Evolutionary conservation across 1,284 basidiomycete genomes (phyloP).

Genomic region (Kwoniella shivajii): DNA sequence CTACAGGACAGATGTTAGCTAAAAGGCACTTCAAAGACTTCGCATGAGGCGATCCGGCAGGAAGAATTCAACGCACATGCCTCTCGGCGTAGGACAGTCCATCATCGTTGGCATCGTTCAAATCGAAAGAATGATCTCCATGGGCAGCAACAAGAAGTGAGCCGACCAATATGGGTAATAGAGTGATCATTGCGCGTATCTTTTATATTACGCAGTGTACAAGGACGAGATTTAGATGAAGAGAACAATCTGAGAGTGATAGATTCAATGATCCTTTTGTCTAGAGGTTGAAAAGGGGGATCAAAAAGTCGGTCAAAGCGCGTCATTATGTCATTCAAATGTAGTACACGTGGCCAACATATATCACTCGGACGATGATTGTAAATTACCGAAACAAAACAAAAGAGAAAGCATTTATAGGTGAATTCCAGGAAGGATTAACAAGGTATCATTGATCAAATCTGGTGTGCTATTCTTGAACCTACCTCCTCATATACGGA

Average conservation of each 20-base stretch:
- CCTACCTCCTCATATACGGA: too few species aligned
- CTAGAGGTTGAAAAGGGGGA: background rate
- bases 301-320: too few species aligned
- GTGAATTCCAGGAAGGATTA: too few species aligned
- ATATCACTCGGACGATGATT: too few species aligned
- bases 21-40: too few species aligned
- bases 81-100: conserved; percentile 57
- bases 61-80: conserved; percentile 57
- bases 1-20: conserved; percentile 16
- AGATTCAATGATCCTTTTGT: background rate
- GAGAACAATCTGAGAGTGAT: background rate
- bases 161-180: conserved; percentile 6
- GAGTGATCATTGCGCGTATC: conserved; percentile 10
- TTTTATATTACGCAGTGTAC: background rate
- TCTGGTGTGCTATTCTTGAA: too few species aligned
- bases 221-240: background rate
- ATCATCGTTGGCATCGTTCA: conserved; percentile 33
- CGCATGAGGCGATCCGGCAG: background rate
- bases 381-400: too few species aligned
- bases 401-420: too few species aligned
- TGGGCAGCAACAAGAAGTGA: conserved; percentile 33
- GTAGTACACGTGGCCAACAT: too few species aligned
- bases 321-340: too few species aligned
- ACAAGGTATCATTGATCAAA: too few species aligned
- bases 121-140: conserved; percentile 45